A percentile compares a stretch with the other conserved stretches of the same genome.
Evolutionary conservation across 805 yeast species (phyloP).

Genomic region (Ogataea neopini): DNA sequence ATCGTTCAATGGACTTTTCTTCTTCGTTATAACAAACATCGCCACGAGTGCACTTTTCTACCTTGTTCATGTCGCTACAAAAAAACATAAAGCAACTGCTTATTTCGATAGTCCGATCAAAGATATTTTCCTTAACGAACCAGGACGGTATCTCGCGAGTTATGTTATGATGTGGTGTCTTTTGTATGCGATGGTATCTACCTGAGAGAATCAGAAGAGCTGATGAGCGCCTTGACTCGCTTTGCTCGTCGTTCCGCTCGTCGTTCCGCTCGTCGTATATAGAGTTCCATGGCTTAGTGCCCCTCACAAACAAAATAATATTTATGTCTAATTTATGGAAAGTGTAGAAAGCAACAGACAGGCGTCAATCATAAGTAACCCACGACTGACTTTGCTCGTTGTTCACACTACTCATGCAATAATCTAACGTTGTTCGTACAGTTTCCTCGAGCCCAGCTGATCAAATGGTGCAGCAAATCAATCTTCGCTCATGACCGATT

Average conservation of each 20-base stretch:
- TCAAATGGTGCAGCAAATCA: too few relatives aligned
- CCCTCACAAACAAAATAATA: too few relatives aligned
- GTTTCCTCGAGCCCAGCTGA: too few relatives aligned
- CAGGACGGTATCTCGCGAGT: conserved; percentile 51
- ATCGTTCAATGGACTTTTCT: conserved; percentile 47
- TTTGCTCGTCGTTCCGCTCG: not conserved
- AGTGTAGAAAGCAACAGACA: too few relatives aligned
- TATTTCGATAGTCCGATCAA: conserved; percentile 42
- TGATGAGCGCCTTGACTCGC: too few relatives aligned
- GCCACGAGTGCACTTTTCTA: conserved; percentile 36
- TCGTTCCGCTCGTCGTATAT: not conserved
- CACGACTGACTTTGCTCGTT: not conserved
- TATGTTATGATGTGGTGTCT: conserved; percentile 62
- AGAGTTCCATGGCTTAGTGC: too few relatives aligned
- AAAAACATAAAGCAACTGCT: conserved; percentile 33
- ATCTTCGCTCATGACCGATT: too few relatives aligned
- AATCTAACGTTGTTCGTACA: too few relatives aligned
- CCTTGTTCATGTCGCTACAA: conserved; percentile 31
- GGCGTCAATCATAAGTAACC: too few relatives aligned
- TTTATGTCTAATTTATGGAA: too few relatives aligned
- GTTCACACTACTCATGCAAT: too few relatives aligned
- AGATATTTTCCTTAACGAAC: conserved; percentile 44
- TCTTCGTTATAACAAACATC: conserved; percentile 41
- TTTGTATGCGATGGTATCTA: conserved; percentile 45
- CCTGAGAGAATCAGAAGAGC: conserved; percentile 7